A percentile compares a stretch with the other conserved stretches of the same genome.
These are phyloP conservation scores for Dryas octopetala DNA, from an alignment of 306 rosid genomes.

Conservation along the genomic window DNA sequence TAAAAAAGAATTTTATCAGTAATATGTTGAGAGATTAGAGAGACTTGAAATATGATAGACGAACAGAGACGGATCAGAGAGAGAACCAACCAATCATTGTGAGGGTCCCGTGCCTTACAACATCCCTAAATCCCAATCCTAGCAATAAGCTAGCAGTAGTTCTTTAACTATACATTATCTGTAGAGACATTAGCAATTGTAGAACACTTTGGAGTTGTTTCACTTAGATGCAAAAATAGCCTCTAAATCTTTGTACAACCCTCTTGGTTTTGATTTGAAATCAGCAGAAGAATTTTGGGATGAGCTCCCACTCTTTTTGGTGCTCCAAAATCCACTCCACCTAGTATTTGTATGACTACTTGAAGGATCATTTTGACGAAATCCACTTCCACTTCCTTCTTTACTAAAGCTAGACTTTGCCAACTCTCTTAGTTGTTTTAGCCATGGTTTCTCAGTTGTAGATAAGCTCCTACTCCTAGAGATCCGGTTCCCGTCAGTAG, in stretches of 20 bases:
- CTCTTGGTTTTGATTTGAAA: conserved; percentile 51
- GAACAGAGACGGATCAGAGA: neutral
- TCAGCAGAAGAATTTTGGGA: conserved; percentile 45
- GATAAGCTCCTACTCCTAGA: conserved; percentile 50
- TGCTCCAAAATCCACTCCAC: conserved; percentile 68
- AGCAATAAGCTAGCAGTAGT: neutral
- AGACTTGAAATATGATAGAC: neutral
- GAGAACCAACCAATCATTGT: neutral
- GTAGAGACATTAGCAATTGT: neutral
- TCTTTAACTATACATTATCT: neutral
- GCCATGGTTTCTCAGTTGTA: conserved; percentile 63
- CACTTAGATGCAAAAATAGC: conserved; percentile 88
- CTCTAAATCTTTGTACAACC: conserved; percentile 71
- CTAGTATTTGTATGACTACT: conserved; percentile 46
- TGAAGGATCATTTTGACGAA: conserved; percentile 56
- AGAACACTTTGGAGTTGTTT: conserved; percentile 12
- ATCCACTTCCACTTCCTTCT: conserved; percentile 49
- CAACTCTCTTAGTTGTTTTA: conserved; percentile 58
- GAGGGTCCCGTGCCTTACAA: neutral
- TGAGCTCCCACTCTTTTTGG: conserved; percentile 63
- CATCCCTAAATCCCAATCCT: neutral
- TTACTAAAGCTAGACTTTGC: conserved; percentile 70
- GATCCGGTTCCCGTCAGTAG: conserved; percentile 29
- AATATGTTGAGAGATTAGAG: neutral
- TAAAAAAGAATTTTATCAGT: neutral